phyloP scores from a whole-genome alignment of 148 eudicot species.

The Rhododendron henanense region DNA sequence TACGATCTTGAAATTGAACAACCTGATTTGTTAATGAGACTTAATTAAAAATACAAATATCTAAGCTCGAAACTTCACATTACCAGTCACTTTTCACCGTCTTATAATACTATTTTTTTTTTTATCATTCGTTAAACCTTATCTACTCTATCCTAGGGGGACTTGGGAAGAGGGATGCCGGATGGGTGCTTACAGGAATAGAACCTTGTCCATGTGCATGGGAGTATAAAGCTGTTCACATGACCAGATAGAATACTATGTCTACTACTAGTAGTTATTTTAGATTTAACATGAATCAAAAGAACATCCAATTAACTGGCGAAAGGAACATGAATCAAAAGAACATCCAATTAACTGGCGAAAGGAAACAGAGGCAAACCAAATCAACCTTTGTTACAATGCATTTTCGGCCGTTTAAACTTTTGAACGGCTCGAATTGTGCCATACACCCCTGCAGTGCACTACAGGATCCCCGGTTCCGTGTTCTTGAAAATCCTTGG shows the following conservation, averaged over 20 bases:
- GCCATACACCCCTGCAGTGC: neutral
- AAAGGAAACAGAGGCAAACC: neutral
- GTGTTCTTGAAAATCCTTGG: neutral
- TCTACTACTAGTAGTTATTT: neutral
- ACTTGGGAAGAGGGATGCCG: too few relatives aligned
- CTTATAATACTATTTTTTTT: neutral
- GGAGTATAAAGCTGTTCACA: neutral
- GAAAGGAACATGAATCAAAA: neutral
- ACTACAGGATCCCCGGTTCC: neutral
- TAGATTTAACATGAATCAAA: neutral
- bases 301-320: neutral
- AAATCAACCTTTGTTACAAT: neutral
- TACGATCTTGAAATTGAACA: neutral
- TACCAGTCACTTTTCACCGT: neutral
- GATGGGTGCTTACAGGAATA: too few relatives aligned
- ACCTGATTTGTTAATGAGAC: too few relatives aligned
- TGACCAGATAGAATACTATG: neutral
- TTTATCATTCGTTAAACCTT: too few relatives aligned
- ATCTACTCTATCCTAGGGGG: too few relatives aligned
- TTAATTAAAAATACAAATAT: neutral
- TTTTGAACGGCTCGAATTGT: neutral
- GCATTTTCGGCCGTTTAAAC: neutral
- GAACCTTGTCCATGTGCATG: too few relatives aligned
- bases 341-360: neutral
- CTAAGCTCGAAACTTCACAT: neutral